Base-by-base conservation (phyloP, 192 early-diverging fungal genomes). In the Backusella parvicylindrica region DNA sequence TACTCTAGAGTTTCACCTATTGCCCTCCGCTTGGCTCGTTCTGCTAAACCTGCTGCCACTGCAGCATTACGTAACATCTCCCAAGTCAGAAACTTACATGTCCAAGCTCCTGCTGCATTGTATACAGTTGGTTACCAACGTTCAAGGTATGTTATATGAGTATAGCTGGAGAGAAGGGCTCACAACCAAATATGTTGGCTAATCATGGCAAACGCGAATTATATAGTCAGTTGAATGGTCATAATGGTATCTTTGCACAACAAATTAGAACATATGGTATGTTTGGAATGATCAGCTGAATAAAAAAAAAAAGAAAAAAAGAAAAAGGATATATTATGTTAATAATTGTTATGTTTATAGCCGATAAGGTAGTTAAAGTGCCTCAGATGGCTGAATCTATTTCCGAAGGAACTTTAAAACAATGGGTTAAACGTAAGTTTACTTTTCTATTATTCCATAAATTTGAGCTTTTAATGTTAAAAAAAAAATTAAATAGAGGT, bases 381-480 rank as follows among this genome's bases (percentile, higher is more conserved):
- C 98, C 98, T 72, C 91, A 93, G 38, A 95, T 99, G 95, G 98
- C 96, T 65, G 98, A 99, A 78, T 98, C 96, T 23, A 98, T 99
- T 81, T 94, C 96, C 40, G 98, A 99, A 83, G 98, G 98, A 67
- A 98, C 97, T 26, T 84, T 99, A 71, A 93, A 96, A 79, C 88
- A 93, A 73, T 98, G 96, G 96, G 90, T 91, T 84, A 99, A 97
- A 87, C 91, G 95, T 96, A 89, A 76, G 91, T 87, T 32, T 16
- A 31, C 1, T 11, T 18, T 11, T 21, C 35, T 26, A 38, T 32
- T 31, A 73, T 30, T 26, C 11, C 5, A 6, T 40, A 33, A 6
- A 21, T 1, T 0, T 16, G 8, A n/a, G n/a, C n/a, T 18, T 38
- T 38, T 37, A 13, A 16, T 28, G 16, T 47, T 66, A 63, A 63